These are phyloP conservation scores for Endogone sp. DNA, from an alignment of 192 early-diverging fungal species.

Conservation along the genomic window DNA sequence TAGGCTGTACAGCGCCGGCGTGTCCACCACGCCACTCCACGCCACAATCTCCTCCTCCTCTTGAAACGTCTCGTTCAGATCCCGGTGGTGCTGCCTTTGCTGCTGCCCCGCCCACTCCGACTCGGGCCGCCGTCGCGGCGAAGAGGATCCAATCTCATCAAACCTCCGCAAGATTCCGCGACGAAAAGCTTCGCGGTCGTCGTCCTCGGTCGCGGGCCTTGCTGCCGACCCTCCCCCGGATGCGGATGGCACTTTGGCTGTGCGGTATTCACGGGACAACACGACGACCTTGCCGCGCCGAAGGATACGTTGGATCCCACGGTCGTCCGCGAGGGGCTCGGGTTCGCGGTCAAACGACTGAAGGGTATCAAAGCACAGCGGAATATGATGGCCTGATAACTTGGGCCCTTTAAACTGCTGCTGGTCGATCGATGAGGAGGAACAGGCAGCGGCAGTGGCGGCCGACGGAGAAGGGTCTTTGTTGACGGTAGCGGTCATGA, in stretches of 20 bases:
- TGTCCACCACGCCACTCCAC: conserved; percentile 8
- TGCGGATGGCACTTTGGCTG: conserved; percentile 7
- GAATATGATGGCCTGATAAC: conserved; percentile 21
- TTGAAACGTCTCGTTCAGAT: neutral
- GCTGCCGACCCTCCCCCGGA: neutral
- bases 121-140: neutral
- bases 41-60: neutral
- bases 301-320: conserved; percentile 38
- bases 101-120: conserved; percentile 1
- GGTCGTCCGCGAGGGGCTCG: conserved; percentile 41
- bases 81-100: conserved; percentile 4
- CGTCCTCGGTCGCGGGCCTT: neutral
- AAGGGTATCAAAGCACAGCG: conserved; percentile 44
- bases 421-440: conserved; percentile 33
- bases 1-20: conserved; percentile 20
- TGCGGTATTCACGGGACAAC: conserved; percentile 44
- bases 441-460: conserved; percentile 6
- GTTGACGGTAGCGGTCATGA: neutral
- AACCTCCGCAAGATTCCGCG: neutral
- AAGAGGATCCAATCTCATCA: neutral
- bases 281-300: conserved; percentile 39
- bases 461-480: neutral
- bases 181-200: neutral
- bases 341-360: conserved; percentile 45
- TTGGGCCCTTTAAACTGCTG: conserved; percentile 23